phyloP scores from a whole-genome alignment of 805 yeast genomes.

The Kuraishia piskuri region DNA sequence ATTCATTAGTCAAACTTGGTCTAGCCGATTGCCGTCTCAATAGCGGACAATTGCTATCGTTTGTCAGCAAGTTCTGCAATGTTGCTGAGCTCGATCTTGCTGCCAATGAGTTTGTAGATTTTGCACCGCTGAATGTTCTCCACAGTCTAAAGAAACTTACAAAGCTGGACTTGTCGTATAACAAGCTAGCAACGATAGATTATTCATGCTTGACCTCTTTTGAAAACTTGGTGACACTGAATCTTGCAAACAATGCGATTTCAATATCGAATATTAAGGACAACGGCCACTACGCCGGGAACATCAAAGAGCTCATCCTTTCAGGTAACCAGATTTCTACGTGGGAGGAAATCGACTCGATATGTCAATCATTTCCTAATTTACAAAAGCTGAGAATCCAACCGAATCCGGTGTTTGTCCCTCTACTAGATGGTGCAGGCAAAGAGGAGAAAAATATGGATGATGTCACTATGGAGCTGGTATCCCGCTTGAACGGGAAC shows the following conservation, averaged over 20 bases:
- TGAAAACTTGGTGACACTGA: conserved; percentile 15
- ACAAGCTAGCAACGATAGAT: conserved; percentile 3
- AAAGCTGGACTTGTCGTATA: conserved; percentile 22
- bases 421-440: conserved; percentile 19
- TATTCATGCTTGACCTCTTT: conserved; percentile 6
- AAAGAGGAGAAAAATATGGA: conserved; percentile 7
- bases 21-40: conserved; percentile 8
- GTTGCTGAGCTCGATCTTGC: conserved; percentile 26
- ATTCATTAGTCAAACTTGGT: conserved; percentile 8
- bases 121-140: conserved; percentile 5
- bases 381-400: conserved; percentile 39
- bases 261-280: background rate
- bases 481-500: conserved; percentile 14
- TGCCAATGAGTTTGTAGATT: conserved; percentile 21
- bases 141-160: conserved; percentile 7
- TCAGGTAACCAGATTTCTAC: conserved; percentile 35
- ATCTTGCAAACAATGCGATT: conserved; percentile 29
- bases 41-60: conserved; percentile 9
- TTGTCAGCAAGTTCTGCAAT: conserved; percentile 25
- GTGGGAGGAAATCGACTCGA: conserved; percentile 42
- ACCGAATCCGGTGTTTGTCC: conserved; percentile 40
- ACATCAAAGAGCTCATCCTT: conserved; percentile 34
- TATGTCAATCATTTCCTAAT: conserved; percentile 29
- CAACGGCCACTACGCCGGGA: background rate
- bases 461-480: conserved; percentile 13